These are phyloP conservation scores for Pecoramyces ruminantium DNA, from an alignment of 192 early-diverging fungal genomes.

Conservation along the genomic window DNA sequence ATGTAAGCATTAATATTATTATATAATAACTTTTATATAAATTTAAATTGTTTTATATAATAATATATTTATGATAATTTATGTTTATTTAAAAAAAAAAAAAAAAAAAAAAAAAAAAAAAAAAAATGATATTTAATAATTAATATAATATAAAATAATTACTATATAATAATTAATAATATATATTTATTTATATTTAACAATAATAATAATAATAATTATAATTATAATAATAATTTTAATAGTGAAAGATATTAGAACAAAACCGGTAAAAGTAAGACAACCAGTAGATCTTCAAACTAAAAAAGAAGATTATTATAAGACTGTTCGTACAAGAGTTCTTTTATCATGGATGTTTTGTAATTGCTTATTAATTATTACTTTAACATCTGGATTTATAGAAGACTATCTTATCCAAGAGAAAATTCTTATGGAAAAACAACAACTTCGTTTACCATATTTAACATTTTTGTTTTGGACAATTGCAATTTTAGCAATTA, in stretches of 20 bases:
- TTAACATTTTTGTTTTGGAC: constrained; percentile 65
- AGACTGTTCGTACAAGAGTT: constrained; percentile 64
- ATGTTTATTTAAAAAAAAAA: too few species aligned
- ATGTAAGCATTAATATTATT: too few species aligned
- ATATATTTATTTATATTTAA: too few species aligned
- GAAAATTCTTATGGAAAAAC: not conserved
- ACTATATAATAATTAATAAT: too few species aligned
- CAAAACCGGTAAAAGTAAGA: constrained; percentile 29
- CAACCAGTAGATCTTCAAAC: constrained; percentile 42
- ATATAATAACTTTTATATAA: too few species aligned
- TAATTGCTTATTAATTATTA: constrained; percentile 46
- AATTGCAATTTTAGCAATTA: constrained; percentile 51
- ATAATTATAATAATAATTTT: constrained; percentile 18
- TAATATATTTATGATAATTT: too few species aligned
- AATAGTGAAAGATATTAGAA: constrained; percentile 8
- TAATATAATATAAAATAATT: too few species aligned
- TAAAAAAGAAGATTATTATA: constrained; percentile 80
- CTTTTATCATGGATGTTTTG: constrained; percentile 76
- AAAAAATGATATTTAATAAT: too few species aligned
- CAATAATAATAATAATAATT: too few species aligned
- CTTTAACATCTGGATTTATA: not conserved
- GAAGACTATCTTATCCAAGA: not conserved
- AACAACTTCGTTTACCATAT: not conserved
- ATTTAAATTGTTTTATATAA: too few species aligned
- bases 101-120: too few species aligned